Conservation (phyloP, 306 rosid genomes). For the Erythrophleum fordii region DNA sequence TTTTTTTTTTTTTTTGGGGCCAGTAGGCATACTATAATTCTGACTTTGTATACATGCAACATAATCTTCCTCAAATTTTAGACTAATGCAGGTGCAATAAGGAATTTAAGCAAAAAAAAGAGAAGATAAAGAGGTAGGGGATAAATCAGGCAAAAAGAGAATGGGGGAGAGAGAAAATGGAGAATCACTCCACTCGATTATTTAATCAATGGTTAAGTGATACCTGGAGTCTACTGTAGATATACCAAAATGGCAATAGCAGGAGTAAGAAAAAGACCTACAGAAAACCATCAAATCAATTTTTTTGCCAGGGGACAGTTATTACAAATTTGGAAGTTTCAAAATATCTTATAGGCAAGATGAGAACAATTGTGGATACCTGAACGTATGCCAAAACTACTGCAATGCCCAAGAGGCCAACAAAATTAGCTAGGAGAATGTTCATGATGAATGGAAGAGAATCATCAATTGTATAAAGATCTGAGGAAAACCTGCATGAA, state of each 20-base stretch:
- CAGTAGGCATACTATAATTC: background rate
- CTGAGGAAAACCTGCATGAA: slow-evolving; percentile 87
- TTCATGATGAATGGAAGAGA: slow-evolving; percentile 95
- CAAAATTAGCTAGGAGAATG: slow-evolving; percentile 93
- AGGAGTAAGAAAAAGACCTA: slow-evolving; percentile 85
- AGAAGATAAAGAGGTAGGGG: background rate
- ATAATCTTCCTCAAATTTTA: background rate
- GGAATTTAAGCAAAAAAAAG: background rate
- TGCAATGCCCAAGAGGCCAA: slow-evolving; percentile 90
- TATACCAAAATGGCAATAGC: slow-evolving; percentile 89
- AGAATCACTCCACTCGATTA: background rate
- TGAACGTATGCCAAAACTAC: slow-evolving; percentile 82
- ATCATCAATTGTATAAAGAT: slow-evolving; percentile 93
- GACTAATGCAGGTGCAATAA: background rate
- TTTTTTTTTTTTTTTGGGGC: too few relatives aligned
- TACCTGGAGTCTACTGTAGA: slow-evolving; percentile 98
- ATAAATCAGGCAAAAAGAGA: background rate
- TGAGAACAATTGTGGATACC: slow-evolving; percentile 53
- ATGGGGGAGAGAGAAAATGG: background rate
- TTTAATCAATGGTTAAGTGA: slow-evolving; percentile 9
- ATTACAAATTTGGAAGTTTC: slow-evolving; percentile 26
- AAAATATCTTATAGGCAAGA: background rate
- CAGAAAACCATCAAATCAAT: slow-evolving; percentile 38
- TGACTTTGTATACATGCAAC: background rate
- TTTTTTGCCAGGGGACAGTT: slow-evolving; percentile 18